A percentile compares a stretch with the other conserved stretches of the same genome.
phyloP scores from a whole-genome alignment of 306 rosid genomes.

The Acacia confusa region DNA sequence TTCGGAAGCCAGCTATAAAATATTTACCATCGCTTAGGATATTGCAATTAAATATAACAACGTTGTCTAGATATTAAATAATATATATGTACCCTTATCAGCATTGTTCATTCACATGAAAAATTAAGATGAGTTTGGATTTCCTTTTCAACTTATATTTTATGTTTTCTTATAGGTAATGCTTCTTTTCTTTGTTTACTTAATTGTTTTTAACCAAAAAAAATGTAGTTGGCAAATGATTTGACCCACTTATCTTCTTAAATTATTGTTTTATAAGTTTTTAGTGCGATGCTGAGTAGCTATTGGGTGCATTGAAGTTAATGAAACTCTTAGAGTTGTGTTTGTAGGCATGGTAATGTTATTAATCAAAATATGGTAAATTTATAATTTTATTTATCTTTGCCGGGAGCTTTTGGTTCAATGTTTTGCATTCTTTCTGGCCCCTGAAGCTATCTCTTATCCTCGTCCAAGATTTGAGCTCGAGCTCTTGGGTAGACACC shows the following conservation, averaged over 20 bases:
- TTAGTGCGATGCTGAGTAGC: background rate
- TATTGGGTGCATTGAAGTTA: background rate
- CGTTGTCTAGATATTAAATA: background rate
- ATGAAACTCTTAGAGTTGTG: too few species aligned
- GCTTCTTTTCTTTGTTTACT: background rate
- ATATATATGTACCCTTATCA: background rate
- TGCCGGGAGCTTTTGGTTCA: too few species aligned
- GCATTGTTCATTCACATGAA: slow-evolving; percentile 8
- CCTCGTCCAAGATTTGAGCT: too few species aligned
- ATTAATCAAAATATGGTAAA: too few species aligned
- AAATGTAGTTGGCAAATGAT: background rate
- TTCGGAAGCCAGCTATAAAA: background rate
- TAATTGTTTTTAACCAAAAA: background rate
- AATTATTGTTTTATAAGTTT: background rate
- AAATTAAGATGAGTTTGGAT: background rate
- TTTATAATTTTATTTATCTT: too few species aligned
- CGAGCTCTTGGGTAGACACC: too few species aligned
- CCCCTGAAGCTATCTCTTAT: too few species aligned
- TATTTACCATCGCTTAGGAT: background rate
- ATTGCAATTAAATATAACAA: background rate
- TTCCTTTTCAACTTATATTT: background rate
- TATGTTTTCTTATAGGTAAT: background rate
- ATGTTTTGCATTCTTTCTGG: too few species aligned
- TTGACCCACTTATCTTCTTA: background rate
- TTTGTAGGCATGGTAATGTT: too few species aligned